Evolutionary conservation across 257 asterid genomes (phyloP).

Genomic region (Nicotiana otophora): DNA sequence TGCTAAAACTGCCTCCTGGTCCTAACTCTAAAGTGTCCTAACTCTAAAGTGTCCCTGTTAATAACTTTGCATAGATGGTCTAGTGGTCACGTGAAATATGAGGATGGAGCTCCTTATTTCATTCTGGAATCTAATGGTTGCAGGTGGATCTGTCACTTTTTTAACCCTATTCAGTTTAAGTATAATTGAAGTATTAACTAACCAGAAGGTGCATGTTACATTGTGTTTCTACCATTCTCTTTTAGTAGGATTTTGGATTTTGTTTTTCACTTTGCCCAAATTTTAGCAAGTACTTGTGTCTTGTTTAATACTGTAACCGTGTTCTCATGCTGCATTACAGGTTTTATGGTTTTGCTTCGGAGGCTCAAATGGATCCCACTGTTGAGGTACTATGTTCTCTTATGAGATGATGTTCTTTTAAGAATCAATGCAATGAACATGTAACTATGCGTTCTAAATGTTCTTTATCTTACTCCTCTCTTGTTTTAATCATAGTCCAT

Average conservation of each 20-base stretch:
- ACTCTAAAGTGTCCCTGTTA: not conserved
- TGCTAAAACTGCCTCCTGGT: not conserved
- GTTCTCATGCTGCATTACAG: constrained; percentile 34
- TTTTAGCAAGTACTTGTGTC: not conserved
- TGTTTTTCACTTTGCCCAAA: not conserved
- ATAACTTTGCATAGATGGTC: not conserved
- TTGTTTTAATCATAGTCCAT: not conserved
- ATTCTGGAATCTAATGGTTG: not conserved
- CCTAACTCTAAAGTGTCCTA: not conserved
- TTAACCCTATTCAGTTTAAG: not conserved
- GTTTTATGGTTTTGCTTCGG: constrained; percentile 92
- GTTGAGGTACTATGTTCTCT: constrained; percentile 52
- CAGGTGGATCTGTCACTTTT: not conserved
- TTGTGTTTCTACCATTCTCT: not conserved
- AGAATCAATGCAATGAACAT: not conserved
- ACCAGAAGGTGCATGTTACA: not conserved
- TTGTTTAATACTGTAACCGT: not conserved
- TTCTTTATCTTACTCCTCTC: not conserved
- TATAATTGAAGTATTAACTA: not conserved
- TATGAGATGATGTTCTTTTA: not conserved
- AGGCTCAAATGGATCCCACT: constrained; percentile 94
- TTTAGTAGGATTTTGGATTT: not conserved
- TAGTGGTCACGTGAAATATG: not conserved
- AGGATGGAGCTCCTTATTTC: not conserved
- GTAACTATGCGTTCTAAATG: not conserved